These are phyloP conservation scores for Massarina eburnea DNA, from an alignment of 2,329 filamentous ascomycete species.

Conservation along the genomic window DNA sequence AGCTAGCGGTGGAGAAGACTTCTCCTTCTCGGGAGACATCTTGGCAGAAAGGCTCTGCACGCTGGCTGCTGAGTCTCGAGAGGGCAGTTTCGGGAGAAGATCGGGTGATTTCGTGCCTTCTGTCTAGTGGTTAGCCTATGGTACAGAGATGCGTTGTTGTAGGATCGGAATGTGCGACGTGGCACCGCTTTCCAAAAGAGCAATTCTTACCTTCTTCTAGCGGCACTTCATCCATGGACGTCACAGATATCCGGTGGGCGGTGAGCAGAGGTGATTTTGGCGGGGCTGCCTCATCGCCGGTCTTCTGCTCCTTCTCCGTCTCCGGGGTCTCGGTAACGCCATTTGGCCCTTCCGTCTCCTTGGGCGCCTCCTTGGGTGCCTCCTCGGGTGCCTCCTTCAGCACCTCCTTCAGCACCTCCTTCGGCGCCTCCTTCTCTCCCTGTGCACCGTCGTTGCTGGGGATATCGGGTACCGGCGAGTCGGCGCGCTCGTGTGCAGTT, in stretches of 20 bases:
- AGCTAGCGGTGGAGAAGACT: conserved; percentile 40
- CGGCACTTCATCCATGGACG: conserved; percentile 67
- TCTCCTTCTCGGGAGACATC: conserved; percentile 64
- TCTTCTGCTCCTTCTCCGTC: conserved; percentile 17
- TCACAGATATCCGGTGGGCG: conserved; percentile 57
- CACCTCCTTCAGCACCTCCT: conserved; percentile 22
- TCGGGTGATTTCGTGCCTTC: conserved; percentile 27
- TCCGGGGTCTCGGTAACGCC: conserved; percentile 49
- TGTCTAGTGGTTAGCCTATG: too few relatives aligned
- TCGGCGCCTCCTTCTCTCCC: conserved; percentile 7
- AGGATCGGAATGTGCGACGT: not conserved
- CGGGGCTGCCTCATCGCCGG: conserved; percentile 14
- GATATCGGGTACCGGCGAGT: conserved; percentile 24
- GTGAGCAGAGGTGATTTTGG: conserved; percentile 57
- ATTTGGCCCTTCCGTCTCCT: conserved; percentile 37
- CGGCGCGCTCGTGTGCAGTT: conserved; percentile 27
- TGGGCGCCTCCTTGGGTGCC: conserved; percentile 22
- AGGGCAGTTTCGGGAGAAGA: conserved; percentile 57
- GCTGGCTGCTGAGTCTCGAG: conserved; percentile 40
- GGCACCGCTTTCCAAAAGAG: not conserved
- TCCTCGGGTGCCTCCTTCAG: conserved; percentile 10
- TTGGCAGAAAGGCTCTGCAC: conserved; percentile 71
- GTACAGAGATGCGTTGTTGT: too few relatives aligned
- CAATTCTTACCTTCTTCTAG: conserved; percentile 57
- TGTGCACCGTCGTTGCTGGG: conserved; percentile 11